Evolutionary conservation across 1,284 basidiomycete genomes (phyloP), one percentile per base, ranked within the genome.

Genomic region (Fomitopsis palustris): DNA sequence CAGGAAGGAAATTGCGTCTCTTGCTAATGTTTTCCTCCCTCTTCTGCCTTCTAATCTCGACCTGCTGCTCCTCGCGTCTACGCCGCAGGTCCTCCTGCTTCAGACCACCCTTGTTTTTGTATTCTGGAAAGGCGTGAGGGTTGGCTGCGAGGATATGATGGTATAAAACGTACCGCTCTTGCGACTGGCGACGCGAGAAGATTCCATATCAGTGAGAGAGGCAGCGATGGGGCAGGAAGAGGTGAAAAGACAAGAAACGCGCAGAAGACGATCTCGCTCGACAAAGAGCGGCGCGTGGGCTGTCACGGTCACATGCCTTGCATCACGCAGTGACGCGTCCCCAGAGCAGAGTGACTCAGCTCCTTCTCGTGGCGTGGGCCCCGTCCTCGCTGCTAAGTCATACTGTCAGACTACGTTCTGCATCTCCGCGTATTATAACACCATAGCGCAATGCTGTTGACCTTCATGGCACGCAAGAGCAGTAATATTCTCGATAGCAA

Each of bases 1-100:
- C 81, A 38, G 92, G 87, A 65, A 93, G 83, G 72, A 96, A 92
- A 76, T 97, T 97, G 64, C 95, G 84, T 74, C 95, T 86, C 83
- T 98, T 98, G 64, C 95, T 92, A 62, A 98, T 96, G 73, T 94
- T 95, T 76, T 98, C 95, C 73, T 98, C 95, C 67, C 96, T 85
- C 80, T 97, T 97, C 79, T 95, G 93, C 72, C 93, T 86, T 72
- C 95, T 85, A 81, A 98, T 97, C 81, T 98, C 96, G 60, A 98
- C 95, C 72, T 97, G 95, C 74, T 96, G 93, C 74, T 98, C 95
- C 75, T 98, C 95, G 63, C 95, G 87, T 74, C 95, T 88, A 76
- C 95, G 90, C 72, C 96, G 87, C 68, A 97, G 90, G 67, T 91
- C 90, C 64, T 95, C 92, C 68, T 87, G 86, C 74, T 93, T 93